phyloP scores from a whole-genome alignment of 768 basidiomycete genomes.

The Kwoniella heveanensis region DNA sequence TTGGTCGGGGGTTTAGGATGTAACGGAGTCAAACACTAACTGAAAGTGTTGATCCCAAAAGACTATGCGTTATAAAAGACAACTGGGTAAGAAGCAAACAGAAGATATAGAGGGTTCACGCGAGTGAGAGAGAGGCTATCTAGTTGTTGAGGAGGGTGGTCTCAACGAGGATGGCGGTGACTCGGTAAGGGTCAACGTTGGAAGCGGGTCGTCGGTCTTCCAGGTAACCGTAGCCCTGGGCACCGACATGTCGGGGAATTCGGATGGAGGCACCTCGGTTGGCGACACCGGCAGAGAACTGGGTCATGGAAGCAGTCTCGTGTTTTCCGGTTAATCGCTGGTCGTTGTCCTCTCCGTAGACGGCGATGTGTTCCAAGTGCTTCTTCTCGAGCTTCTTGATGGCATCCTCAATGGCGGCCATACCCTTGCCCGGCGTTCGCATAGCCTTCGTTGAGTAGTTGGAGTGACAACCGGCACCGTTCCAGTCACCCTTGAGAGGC shows the following conservation, averaged over 20 bases:
- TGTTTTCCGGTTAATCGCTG: constrained; percentile 92
- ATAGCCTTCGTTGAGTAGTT: constrained; percentile 95
- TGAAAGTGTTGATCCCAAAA: neutral
- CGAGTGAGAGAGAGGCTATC: neutral
- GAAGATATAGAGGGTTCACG: neutral
- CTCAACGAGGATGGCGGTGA: constrained; percentile 68
- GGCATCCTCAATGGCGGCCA: constrained; percentile 85
- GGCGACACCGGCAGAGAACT: constrained; percentile 92
- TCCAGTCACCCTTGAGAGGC: constrained; percentile 95
- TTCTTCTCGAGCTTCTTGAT: constrained; percentile 89
- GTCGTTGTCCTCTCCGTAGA: constrained; percentile 98
- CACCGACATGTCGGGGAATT: constrained; percentile 87
- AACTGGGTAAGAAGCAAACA: neutral
- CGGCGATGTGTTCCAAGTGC: constrained; percentile 93
- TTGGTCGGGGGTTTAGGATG: constrained; percentile 3
- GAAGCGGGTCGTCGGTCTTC: constrained; percentile 97
- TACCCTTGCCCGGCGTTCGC: constrained; percentile 85
- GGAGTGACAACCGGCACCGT: constrained; percentile 96
- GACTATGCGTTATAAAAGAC: constrained; percentile 3
- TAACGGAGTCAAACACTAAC: constrained; percentile 1
- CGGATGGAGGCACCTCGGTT: constrained; percentile 84
- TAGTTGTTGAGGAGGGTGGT: constrained; percentile 63
- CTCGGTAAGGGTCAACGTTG: constrained; percentile 97
- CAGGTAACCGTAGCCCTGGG: constrained; percentile 91
- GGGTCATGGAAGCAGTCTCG: constrained; percentile 92